These are phyloP conservation scores for Macaranga tanarius DNA, from an alignment of 441 rosid species.

Conservation along the genomic window DNA sequence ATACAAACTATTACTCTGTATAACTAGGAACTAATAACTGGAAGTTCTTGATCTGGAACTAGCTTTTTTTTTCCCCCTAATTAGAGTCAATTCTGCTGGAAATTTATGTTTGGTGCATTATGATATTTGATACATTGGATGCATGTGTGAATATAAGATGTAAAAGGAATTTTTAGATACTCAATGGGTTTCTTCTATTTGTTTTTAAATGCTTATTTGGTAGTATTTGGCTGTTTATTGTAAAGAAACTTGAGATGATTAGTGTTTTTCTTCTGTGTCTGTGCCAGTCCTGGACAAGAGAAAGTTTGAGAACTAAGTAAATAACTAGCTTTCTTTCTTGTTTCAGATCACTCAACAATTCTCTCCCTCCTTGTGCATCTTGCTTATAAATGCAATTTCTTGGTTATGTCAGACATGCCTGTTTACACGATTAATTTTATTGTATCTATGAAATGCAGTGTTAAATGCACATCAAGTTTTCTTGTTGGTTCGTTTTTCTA, in stretches of 20 bases:
- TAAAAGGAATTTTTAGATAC: neutral
- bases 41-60: slow-evolving; percentile 5
- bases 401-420: neutral
- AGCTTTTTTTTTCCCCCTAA: neutral
- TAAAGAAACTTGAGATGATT: neutral
- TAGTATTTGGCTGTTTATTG: slow-evolving; percentile 3
- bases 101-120: neutral
- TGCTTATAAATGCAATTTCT: neutral
- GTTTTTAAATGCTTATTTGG: neutral
- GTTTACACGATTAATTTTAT: neutral
- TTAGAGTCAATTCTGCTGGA: neutral
- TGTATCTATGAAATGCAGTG: neutral
- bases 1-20: neutral
- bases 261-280: neutral
- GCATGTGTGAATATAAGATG: neutral
- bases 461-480: neutral
- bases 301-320: neutral
- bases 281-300: neutral
- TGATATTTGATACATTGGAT: neutral
- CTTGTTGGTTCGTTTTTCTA: neutral
- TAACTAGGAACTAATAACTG: neutral
- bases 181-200: neutral
- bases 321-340: no score
- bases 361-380: neutral
- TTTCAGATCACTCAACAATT: no score